Percentiles rank a stretch among this genome's conserved stretches.
These are phyloP conservation scores for Elaeis guineensis DNA, from an alignment of 176 grass and related monocot genomes.

Conservation along the genomic window DNA sequence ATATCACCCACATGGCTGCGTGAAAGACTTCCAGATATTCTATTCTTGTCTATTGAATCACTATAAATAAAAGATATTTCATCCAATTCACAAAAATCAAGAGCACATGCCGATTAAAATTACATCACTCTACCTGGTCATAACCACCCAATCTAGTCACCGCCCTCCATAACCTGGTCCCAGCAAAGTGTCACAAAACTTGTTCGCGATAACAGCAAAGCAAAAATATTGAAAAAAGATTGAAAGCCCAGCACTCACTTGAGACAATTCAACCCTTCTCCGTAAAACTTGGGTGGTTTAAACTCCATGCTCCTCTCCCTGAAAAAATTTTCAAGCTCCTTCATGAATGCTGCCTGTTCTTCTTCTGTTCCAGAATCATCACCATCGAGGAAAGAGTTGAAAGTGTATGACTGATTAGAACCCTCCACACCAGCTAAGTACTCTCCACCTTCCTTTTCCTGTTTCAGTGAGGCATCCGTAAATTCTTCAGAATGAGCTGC, in stretches of 20 bases:
- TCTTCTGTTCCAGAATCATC: slow-evolving; percentile 86
- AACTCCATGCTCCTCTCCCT: slow-evolving; percentile 75
- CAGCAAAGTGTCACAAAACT: neutral
- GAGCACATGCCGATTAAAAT: neutral
- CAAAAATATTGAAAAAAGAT: neutral
- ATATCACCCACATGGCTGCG: neutral
- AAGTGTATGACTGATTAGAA: slow-evolving; percentile 27
- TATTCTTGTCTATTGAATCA: no score
- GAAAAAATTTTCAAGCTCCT: slow-evolving; percentile 82
- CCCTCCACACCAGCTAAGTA: slow-evolving; percentile 12
- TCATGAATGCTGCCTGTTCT: slow-evolving; percentile 88
- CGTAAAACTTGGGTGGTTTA: slow-evolving; percentile 99
- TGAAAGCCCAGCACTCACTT: slow-evolving; percentile 43
- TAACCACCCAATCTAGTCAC: slow-evolving; percentile 90
- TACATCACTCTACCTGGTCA: slow-evolving; percentile 54
- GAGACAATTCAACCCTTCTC: slow-evolving; percentile 92
- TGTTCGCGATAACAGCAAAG: no score
- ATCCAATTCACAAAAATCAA: no score
- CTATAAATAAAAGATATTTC: no score
- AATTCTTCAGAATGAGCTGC: slow-evolving; percentile 17
- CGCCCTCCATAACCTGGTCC: slow-evolving; percentile 93
- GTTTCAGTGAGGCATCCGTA: slow-evolving; percentile 37
- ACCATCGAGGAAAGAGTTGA: slow-evolving; percentile 61
- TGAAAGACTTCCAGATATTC: no score
- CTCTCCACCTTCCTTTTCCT: slow-evolving; percentile 22